These are phyloP conservation scores for Phoma sp. DNA, from an alignment of 2,329 filamentous ascomycete species.

Conservation along the genomic window DNA sequence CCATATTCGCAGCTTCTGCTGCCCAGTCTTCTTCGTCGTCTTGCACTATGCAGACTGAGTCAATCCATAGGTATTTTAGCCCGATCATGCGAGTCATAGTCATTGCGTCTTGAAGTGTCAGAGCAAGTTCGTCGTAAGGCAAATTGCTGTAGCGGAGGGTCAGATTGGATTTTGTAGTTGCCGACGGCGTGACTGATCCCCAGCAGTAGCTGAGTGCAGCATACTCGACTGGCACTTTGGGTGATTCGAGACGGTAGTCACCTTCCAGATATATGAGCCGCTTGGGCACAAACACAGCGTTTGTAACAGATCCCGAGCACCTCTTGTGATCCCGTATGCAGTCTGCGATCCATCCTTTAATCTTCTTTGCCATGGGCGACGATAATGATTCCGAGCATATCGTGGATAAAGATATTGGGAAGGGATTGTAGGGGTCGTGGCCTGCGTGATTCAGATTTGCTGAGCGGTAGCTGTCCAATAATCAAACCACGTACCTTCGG, in stretches of 20 bases:
- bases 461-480: too few relatives aligned
- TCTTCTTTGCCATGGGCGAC: not conserved
- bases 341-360: not conserved
- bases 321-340: not conserved
- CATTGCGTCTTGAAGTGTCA: constrained; percentile 15
- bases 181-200: constrained; percentile 15
- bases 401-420: not conserved
- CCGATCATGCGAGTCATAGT: constrained; percentile 4
- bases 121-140: not conserved
- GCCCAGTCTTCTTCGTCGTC: constrained; percentile 23
- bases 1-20: constrained; percentile 21
- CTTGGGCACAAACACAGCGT: not conserved
- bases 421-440: not conserved
- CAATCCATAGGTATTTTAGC: constrained; percentile 26
- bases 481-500: too few relatives aligned
- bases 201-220: constrained; percentile 25
- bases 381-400: not conserved
- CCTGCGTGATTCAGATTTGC: too few relatives aligned
- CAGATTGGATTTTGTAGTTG: constrained; percentile 10
- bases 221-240: not conserved
- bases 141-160: not conserved
- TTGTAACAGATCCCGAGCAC: not conserved
- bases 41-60: constrained; percentile 28
- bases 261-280: not conserved
- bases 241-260: not conserved